Evolutionary conservation across 306 rosid genomes (phyloP), one percentile per base, ranked within the genome.

Genomic region (Dicorynia guianensis): DNA sequence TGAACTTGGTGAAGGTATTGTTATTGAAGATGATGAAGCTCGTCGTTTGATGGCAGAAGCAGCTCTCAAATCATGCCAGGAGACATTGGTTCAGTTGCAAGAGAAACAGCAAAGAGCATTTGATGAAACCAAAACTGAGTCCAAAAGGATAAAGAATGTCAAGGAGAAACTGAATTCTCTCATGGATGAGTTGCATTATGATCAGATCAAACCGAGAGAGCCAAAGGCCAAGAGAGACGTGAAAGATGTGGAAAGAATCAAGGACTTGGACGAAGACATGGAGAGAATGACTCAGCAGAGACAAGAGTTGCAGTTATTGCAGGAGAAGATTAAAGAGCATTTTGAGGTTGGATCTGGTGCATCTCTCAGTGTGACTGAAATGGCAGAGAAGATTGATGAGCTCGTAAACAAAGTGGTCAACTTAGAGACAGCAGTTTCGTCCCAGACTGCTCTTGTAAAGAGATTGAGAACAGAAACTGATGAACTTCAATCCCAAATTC

Each of bases 341-440:
- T 87, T 84, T 7, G 88, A 87, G 30, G 82, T 56, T 36, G 75
- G 69, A 57, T 75, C 87, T 4, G 49, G 66, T 63, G 49, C 85
- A 19, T 25, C 90, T 80, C 86, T 90, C 53, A 89, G 83, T n/a
- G 90, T 90, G 82, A 59, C 86, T 40, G 94, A 88, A 75, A 84
- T 93, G 94, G 96, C 81, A 42, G 94, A 90, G 82, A 90, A 85
- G 83, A 89, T 90, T 63, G 90, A 93, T 38, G 87, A 85, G 78
- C 91, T 93, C 40, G 98, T 90, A 19, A 85, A 58, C 70, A 85
- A 85, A 80, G 96, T 93, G 67, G 59, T 93, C 76, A 76, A 79
- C 87, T 86, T 93, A 76, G 96, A 90, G 78, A 85, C 83, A 6
- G 87, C 93, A 6, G 82, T 93, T 63, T 84, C 89, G 47, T 89